Base-by-base conservation (phyloP, 2,329 filamentous ascomycete genomes). In the Ustilaginoidea virens region DNA sequence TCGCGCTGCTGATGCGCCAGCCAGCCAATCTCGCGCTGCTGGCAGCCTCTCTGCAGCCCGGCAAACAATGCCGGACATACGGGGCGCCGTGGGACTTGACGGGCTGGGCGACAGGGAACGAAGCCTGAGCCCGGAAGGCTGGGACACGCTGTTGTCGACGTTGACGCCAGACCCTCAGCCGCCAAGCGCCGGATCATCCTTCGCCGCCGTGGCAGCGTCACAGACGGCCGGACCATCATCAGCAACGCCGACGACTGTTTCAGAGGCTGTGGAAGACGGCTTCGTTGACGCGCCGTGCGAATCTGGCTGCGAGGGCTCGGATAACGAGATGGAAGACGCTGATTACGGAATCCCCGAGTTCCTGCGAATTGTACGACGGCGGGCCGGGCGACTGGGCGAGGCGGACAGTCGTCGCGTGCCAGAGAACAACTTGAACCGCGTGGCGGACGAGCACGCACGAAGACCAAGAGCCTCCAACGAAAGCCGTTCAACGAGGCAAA, bases 71-170 rank as follows among this genome's bases (percentile, higher is more conserved):
- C 27, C 34, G 20, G 7, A 5, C 27, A 21, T 19, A 15, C 35
- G 33, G n/a, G 31, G 29, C 17, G 18, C 25, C 10, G 27, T 34
- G 11, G 39, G 35, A 4, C 26, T 78, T 2, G 76, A 92, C 50
- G 83, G 83, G 4, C 66, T 93, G 11, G 85, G 83, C 21, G 83
- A 93, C 52, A 78, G 85, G 33, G 71, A 82, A 37, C 73, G 83
- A 40, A 92, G 83, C 49, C 56, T 82, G n/a, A 85, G 77, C 45
- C 76, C 78, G 1, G 76, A 78, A 30, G 63, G 63, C 1, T 94
- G 86, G 86, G 78, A 87, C 34, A 82, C 75, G 3, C 71, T 94
- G 30, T 60, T 85, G 33, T 76, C 69, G 5, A 92, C 81, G 0
- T 67, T 94, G 35, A 76, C 80, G 0, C 81, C 82, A 1, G 85